A percentile compares a stretch with the other conserved stretches of the same genome.
phyloP scores from a whole-genome alignment of 2,329 filamentous ascomycete genomes.

The Alternaria rosae region DNA sequence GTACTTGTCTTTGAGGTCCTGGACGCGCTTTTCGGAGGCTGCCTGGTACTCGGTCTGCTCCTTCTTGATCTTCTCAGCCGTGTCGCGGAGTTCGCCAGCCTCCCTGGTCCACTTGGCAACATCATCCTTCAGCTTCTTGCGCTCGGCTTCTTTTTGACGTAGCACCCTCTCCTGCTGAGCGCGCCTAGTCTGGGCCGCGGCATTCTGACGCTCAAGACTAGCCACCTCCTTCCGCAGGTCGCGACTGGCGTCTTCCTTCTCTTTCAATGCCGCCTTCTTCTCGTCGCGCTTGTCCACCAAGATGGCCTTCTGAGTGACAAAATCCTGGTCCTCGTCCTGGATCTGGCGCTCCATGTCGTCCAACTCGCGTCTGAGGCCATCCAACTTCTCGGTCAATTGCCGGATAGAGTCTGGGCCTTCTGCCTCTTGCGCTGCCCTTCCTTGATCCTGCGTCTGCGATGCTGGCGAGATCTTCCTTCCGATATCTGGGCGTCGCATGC shows the following conservation, averaged over 20 bases:
- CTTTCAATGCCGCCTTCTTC: slow-evolving; percentile 78
- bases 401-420: slow-evolving; percentile 62
- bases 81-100: slow-evolving; percentile 62
- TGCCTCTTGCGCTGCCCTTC: slow-evolving; percentile 45
- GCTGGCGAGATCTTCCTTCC: slow-evolving; percentile 80
- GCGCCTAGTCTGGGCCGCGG: slow-evolving; percentile 78
- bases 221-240: slow-evolving; percentile 83
- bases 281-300: slow-evolving; percentile 80
- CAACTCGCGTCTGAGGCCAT: slow-evolving; percentile 80
- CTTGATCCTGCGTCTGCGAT: slow-evolving; percentile 54
- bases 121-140: slow-evolving; percentile 73
- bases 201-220: slow-evolving; percentile 80
- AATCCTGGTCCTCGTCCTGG: slow-evolving; percentile 65
- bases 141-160: slow-evolving; percentile 72
- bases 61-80: slow-evolving; percentile 58
- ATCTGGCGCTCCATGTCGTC: slow-evolving; percentile 78
- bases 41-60: slow-evolving; percentile 49
- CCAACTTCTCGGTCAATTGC: slow-evolving; percentile 81
- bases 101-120: slow-evolving; percentile 73
- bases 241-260: slow-evolving; percentile 89
- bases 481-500: slow-evolving; percentile 70
- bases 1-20: slow-evolving; percentile 51
- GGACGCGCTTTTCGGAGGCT: slow-evolving; percentile 50
- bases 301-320: slow-evolving; percentile 53
- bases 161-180: slow-evolving; percentile 77